Evolutionary conservation across 768 basidiomycete species (phyloP).

Genomic region (Pleurotus citrinopileatus): DNA sequence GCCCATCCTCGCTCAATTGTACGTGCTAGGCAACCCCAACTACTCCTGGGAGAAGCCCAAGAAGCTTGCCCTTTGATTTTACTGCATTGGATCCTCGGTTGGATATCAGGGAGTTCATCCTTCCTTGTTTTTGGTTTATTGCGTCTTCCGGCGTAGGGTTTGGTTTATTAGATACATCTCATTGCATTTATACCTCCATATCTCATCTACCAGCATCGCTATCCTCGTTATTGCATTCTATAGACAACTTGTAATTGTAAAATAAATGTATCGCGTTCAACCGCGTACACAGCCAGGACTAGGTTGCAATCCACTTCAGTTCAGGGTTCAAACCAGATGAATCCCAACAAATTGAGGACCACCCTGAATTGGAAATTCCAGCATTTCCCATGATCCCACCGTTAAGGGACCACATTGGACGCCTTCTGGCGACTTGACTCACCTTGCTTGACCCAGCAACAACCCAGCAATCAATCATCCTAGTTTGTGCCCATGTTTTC

Average conservation of each 20-base stretch:
- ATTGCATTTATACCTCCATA: conserved; percentile 9
- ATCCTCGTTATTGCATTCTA: conserved; percentile 25
- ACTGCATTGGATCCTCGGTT: conserved; percentile 30
- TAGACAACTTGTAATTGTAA: conserved; percentile 39
- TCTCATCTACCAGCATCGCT: conserved; percentile 15
- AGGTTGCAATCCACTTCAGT: too few species aligned
- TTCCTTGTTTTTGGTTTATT: conserved; percentile 57
- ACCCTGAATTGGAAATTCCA: too few species aligned
- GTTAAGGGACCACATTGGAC: too few species aligned
- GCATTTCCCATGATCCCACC: too few species aligned
- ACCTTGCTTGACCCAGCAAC: too few species aligned
- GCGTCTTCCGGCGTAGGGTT: conserved; percentile 38
- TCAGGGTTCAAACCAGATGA: too few species aligned
- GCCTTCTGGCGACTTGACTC: too few species aligned
- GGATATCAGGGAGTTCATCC: conserved; percentile 88
- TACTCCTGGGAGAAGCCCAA: conserved; percentile 98
- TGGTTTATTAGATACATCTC: conserved; percentile 38
- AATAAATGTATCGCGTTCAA: conserved; percentile 70
- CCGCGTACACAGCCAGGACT: too few species aligned
- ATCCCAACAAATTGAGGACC: too few species aligned
- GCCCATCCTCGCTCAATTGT: too few species aligned
- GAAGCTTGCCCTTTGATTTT: conserved; percentile 84
- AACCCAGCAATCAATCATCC: too few species aligned
- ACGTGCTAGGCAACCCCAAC: conserved; percentile 70
- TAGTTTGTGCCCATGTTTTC: too few species aligned